Evolutionary conservation across 176 grass and related monocot species (phyloP).

Genomic region (Zizania latifolia): DNA sequence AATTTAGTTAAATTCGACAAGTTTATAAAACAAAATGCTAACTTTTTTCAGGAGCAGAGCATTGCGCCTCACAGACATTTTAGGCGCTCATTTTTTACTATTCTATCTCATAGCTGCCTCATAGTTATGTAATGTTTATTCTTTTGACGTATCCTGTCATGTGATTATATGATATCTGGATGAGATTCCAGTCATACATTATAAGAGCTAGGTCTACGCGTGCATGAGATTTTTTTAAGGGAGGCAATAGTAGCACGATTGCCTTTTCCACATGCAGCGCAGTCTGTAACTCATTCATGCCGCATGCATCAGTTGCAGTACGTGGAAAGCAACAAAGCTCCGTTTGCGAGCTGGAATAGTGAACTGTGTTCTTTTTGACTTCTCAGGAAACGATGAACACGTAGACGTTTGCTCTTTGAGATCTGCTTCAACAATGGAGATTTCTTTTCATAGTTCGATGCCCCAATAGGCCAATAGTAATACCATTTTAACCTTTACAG

Average conservation of each 20-base stretch:
- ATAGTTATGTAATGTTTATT: too few species aligned
- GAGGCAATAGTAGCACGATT: background rate
- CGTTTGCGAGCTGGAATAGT: background rate
- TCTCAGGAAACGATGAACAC: background rate
- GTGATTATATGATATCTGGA: too few species aligned
- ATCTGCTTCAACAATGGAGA: constrained; percentile 12
- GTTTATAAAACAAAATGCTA: background rate
- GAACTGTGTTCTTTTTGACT: constrained; percentile 13
- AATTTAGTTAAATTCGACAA: background rate
- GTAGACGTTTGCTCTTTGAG: constrained; percentile 18
- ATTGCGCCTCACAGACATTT: too few species aligned
- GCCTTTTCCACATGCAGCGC: background rate
- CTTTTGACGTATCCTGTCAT: too few species aligned
- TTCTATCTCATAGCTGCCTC: too few species aligned
- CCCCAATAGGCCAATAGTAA: background rate
- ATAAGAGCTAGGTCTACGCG: too few species aligned
- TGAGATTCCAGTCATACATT: too few species aligned
- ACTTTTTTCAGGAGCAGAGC: too few species aligned
- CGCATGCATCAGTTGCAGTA: background rate
- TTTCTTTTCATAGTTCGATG: background rate
- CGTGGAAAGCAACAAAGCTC: background rate
- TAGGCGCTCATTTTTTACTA: too few species aligned
- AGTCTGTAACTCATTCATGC: background rate
- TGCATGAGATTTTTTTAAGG: too few species aligned
- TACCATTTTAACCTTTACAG: too few species aligned